A percentile compares a stretch with the other conserved stretches of the same genome.
Conservation (phyloP, 371 early-diverging fungal genomes). For the Smittium mucronatum region DNA sequence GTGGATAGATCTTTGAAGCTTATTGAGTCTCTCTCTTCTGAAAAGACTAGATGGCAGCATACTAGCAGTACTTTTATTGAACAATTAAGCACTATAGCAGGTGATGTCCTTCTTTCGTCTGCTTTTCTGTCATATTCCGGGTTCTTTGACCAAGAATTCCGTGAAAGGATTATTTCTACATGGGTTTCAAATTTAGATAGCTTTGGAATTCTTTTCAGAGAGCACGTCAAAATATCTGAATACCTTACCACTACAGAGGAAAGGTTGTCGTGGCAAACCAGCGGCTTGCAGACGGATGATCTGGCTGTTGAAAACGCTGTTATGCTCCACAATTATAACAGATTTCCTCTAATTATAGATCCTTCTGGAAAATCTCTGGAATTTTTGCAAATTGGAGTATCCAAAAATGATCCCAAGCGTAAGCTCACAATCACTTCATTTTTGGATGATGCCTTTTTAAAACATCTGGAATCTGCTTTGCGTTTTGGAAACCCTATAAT, state of each 20-base stretch:
- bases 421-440: slow-evolving; percentile 92
- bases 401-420: slow-evolving; percentile 38
- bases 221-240: slow-evolving; percentile 75
- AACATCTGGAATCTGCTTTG: slow-evolving; percentile 91
- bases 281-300: slow-evolving; percentile 78
- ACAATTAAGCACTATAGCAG: slow-evolving; percentile 96
- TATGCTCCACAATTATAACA: slow-evolving; percentile 85
- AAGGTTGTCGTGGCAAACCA: slow-evolving; percentile 78
- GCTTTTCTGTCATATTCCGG: slow-evolving; percentile 95
- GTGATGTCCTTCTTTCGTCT: slow-evolving; percentile 86
- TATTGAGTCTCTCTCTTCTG: slow-evolving; percentile 82
- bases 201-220: slow-evolving; percentile 69
- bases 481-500: slow-evolving; percentile 96
- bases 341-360: slow-evolving; percentile 95
- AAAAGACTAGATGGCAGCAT: slow-evolving; percentile 85
- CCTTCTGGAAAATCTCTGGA: slow-evolving; percentile 88
- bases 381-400: slow-evolving; percentile 65
- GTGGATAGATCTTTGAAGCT: slow-evolving; percentile 85
- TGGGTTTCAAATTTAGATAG: slow-evolving; percentile 65
- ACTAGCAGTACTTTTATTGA: slow-evolving; percentile 84
- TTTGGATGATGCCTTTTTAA: slow-evolving; percentile 91
- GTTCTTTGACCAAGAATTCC: slow-evolving; percentile 92
- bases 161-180: slow-evolving; percentile 57
- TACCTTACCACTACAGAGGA: slow-evolving; percentile 90
- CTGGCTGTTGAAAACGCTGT: slow-evolving; percentile 94